Conservation (phyloP, 441 rosid genomes). For the Euphorbia celastroides region DNA sequence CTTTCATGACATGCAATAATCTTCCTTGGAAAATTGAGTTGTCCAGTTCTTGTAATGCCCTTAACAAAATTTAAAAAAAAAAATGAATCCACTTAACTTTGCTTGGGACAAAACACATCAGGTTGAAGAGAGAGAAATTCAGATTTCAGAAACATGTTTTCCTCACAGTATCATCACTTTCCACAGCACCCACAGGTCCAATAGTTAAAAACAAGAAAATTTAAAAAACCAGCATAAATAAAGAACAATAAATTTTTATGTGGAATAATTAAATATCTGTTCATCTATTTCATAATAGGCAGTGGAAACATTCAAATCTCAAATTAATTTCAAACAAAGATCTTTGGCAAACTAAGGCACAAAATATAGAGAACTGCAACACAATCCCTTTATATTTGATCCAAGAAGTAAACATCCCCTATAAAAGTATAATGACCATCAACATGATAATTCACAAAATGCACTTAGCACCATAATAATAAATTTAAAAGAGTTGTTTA, state of each 20-base stretch:
- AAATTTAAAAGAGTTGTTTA: neutral
- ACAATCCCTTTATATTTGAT: neutral
- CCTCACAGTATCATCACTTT: neutral
- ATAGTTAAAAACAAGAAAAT: neutral
- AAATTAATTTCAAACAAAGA: neutral
- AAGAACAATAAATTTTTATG: neutral
- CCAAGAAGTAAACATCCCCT: neutral
- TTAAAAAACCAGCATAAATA: neutral
- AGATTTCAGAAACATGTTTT: neutral
- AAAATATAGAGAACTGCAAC: neutral
- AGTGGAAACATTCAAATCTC: neutral
- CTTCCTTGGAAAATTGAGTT: conserved; percentile 84
- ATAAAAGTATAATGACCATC: neutral
- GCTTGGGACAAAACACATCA: neutral
- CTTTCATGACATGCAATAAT: conserved; percentile 75
- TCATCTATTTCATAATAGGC: neutral
- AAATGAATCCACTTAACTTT: neutral
- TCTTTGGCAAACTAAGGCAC: neutral
- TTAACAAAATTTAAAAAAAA: conserved; percentile 27
- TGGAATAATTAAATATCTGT: neutral
- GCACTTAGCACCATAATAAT: neutral
- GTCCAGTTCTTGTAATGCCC: conserved; percentile 77
- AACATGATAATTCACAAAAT: neutral
- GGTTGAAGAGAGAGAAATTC: neutral
- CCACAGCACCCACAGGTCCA: neutral